Conservation (phyloP, 441 rosid species). For the Gossypium trilobum region DNA sequence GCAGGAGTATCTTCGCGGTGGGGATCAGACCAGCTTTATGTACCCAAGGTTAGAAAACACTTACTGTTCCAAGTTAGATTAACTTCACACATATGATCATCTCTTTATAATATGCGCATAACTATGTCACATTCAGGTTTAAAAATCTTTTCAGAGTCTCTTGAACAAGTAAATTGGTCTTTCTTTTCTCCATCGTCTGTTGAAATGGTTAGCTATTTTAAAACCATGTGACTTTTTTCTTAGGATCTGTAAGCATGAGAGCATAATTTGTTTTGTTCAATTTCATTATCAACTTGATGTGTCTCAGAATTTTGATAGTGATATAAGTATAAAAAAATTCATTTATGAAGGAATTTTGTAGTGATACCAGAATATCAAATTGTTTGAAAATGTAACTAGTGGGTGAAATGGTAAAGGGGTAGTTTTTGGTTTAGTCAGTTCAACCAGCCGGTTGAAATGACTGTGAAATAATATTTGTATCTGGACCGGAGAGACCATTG, state of each 20-base stretch:
- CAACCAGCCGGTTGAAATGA: not conserved
- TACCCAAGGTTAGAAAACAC: conserved; percentile 66
- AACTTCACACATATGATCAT: not conserved
- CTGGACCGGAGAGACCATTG: not conserved
- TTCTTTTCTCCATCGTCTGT: not conserved
- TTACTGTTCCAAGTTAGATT: conserved; percentile 1
- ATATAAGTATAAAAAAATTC: not conserved
- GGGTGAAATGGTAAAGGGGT: not conserved
- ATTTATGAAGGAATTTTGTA: not conserved
- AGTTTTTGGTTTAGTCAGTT: not conserved
- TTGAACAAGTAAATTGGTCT: not conserved
- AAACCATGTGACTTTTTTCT: not conserved
- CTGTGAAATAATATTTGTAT: not conserved
- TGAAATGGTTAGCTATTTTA: not conserved
- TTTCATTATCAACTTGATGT: not conserved
- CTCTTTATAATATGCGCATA: not conserved
- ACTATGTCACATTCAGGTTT: not conserved
- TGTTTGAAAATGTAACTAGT: not conserved
- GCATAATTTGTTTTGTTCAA: not conserved
- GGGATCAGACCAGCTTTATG: conserved; percentile 97
- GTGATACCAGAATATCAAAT: not conserved
- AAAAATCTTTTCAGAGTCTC: not conserved
- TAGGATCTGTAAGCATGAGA: not conserved
- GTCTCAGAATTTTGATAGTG: not conserved
- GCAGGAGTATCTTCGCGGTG: conserved; percentile 88